These are phyloP conservation scores for Didymella exigua DNA, from an alignment of 2,329 filamentous ascomycete species.

Conservation along the genomic window DNA sequence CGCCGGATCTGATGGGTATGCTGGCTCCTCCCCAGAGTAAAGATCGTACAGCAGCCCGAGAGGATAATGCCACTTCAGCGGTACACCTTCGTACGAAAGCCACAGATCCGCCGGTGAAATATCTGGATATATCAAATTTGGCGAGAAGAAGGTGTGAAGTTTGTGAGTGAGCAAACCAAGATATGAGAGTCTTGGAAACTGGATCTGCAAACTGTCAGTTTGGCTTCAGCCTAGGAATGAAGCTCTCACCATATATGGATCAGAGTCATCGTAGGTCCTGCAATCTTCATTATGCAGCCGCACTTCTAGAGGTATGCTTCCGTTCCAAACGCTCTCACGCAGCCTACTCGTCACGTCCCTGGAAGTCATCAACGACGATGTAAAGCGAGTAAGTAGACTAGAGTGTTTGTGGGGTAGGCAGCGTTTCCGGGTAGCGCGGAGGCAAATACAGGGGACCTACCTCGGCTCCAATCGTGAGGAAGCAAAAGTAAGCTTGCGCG, in stretches of 20 bases:
- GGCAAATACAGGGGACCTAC: not conserved
- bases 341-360: constrained; percentile 48
- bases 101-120: constrained; percentile 61
- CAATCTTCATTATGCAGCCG: constrained; percentile 64
- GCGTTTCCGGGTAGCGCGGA: constrained; percentile 20
- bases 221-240: not conserved
- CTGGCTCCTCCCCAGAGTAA: constrained; percentile 63
- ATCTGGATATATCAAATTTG: constrained; percentile 63
- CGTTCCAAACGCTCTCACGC: constrained; percentile 62
- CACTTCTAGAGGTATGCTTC: constrained; percentile 65
- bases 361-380: constrained; percentile 24
- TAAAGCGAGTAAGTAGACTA: constrained; percentile 19
- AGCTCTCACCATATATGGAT: constrained; percentile 62
- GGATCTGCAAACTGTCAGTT: constrained; percentile 52
- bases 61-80: constrained; percentile 75
- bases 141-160: constrained; percentile 66
- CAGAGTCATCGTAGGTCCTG: constrained; percentile 63
- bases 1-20: constrained; percentile 33
- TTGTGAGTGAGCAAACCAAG: constrained; percentile 68
- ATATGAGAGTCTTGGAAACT: constrained; percentile 70
- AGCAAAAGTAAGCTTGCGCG: constrained; percentile 15
- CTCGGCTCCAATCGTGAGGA: constrained; percentile 10
- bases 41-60: constrained; percentile 72
- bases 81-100: constrained; percentile 71
- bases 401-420: constrained; percentile 20